Percentiles rank a stretch among this genome's conserved stretches.
Evolutionary conservation across 129 eudicot genomes (phyloP).

Genomic region (Mikania micrantha): DNA sequence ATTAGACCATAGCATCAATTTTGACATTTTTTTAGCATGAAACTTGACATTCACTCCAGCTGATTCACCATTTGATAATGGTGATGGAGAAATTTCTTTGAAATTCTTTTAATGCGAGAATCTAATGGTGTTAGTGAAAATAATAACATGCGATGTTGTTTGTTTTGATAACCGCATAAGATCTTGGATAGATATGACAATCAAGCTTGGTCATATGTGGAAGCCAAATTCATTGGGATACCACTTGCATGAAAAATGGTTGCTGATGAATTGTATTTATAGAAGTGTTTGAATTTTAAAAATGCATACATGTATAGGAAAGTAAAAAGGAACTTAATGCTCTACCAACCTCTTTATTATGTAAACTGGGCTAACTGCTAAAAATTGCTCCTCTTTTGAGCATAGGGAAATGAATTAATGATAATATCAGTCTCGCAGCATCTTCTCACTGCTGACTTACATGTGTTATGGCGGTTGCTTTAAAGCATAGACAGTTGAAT

Average conservation of each 20-base stretch:
- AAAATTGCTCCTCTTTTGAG: conserved; percentile 38
- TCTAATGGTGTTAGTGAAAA: background rate
- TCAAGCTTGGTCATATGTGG: background rate
- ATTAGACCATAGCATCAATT: no score
- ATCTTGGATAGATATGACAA: no score
- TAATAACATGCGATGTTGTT: no score
- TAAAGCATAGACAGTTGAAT: conserved; percentile 24
- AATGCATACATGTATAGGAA: conserved; percentile 23
- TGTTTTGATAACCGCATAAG: no score
- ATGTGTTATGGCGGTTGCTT: conserved; percentile 16
- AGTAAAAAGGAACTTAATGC: conserved; percentile 18
- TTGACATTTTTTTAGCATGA: no score
- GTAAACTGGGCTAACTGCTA: conserved; percentile 18
- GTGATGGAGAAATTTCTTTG: background rate
- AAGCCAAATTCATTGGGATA: background rate
- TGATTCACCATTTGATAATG: background rate
- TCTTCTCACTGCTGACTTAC: conserved; percentile 30
- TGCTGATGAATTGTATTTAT: conserved; percentile 11
- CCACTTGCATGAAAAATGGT: conserved; percentile 20
- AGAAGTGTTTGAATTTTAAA: conserved; percentile 14
- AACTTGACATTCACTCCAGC: no score
- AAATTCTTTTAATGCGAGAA: background rate
- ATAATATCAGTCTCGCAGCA: conserved; percentile 14
- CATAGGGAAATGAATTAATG: conserved; percentile 30
- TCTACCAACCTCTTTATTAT: conserved; percentile 17